Evolutionary conservation across 2,329 filamentous ascomycete genomes (phyloP).

Genomic region (Paecilomyces sp.): DNA sequence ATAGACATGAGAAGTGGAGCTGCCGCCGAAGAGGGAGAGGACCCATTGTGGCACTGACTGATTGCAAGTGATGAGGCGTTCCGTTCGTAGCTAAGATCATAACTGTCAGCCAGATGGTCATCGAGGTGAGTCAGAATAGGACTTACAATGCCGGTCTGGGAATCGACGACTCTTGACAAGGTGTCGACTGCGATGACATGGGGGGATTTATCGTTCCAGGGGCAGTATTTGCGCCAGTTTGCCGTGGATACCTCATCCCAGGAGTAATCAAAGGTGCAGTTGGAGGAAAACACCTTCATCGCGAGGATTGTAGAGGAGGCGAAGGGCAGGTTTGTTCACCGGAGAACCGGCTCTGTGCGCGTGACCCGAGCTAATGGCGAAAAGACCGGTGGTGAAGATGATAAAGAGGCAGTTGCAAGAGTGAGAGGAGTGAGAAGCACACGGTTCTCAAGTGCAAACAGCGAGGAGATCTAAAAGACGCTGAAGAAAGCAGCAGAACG

Average conservation of each 20-base stretch:
- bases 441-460: not conserved
- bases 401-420: not conserved
- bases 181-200: conserved; percentile 97
- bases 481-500: not conserved
- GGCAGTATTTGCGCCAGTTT: conserved; percentile 98
- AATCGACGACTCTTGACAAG: conserved; percentile 62
- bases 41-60: conserved; percentile 51
- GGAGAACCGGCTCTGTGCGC: not conserved
- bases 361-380: not conserved
- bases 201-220: conserved; percentile 97
- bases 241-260: conserved; percentile 97
- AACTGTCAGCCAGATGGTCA: not conserved
- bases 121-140: not conserved
- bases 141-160: conserved; percentile 59
- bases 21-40: conserved; percentile 67
- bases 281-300: conserved; percentile 95
- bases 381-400: not conserved
- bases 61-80: conserved; percentile 53
- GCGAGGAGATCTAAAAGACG: not conserved
- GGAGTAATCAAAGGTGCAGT: conserved; percentile 89
- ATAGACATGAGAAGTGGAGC: conserved; percentile 80
- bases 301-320: conserved; percentile 12
- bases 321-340: not conserved
- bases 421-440: not conserved
- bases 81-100: conserved; percentile 55